Conservation (phyloP, 1,139 yeast species). For the Sugiyamaella neomexicana region DNA sequence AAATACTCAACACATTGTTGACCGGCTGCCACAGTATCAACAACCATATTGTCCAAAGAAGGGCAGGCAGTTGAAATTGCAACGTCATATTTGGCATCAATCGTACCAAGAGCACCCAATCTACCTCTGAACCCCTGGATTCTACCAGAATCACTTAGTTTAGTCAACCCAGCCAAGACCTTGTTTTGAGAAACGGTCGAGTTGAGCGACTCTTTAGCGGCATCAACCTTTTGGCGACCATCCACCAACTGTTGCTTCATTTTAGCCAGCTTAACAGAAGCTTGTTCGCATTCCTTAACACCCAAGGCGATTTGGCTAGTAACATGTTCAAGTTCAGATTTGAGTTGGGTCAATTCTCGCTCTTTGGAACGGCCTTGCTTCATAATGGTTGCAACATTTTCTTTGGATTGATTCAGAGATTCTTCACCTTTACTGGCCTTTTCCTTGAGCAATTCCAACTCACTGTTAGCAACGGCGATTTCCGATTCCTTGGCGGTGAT, state of each 20-base stretch:
- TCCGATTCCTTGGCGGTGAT: conserved; percentile 66
- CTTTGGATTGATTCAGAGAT: conserved; percentile 51
- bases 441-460: conserved; percentile 58
- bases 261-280: conserved; percentile 49
- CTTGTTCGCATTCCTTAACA: conserved; percentile 54
- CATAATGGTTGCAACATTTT: conserved; percentile 50
- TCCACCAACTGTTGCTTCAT: conserved; percentile 56
- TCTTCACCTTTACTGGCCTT: conserved; percentile 48
- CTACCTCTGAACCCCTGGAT: conserved; percentile 86
- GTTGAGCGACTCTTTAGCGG: conserved; percentile 59
- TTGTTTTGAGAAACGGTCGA: conserved; percentile 66
- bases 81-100: conserved; percentile 83
- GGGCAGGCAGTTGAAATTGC: conserved; percentile 97
- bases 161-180: conserved; percentile 67
- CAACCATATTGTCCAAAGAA: conserved; percentile 88
- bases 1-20: conserved; percentile 87
- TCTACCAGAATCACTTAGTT: conserved; percentile 78
- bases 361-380: conserved; percentile 58
- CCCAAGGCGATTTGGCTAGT: conserved; percentile 59
- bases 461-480: conserved; percentile 63
- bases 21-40: conserved; percentile 90
- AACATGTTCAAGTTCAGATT: conserved; percentile 50
- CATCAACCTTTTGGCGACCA: conserved; percentile 63
- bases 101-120: conserved; percentile 85
- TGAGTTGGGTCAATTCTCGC: conserved; percentile 44